These are phyloP conservation scores for Arbutus unedo DNA, from an alignment of 148 eudicot species.

Conservation along the genomic window DNA sequence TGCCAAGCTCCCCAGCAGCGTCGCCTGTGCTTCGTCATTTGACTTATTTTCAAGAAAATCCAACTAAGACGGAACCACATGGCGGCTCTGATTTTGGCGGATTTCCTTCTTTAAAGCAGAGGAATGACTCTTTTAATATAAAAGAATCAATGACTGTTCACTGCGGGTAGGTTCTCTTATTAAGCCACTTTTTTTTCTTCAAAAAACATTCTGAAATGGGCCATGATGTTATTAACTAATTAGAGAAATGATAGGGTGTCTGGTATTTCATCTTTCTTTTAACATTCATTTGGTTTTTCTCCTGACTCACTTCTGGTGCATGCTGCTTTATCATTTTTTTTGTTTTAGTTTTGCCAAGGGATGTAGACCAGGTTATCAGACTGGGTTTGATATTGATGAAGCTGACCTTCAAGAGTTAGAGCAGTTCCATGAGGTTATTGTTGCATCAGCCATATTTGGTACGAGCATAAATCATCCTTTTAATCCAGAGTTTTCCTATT, in stretches of 20 bases:
- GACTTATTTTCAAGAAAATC: constrained; percentile 61
- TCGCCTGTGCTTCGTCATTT: constrained; percentile 74
- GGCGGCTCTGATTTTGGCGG: constrained; percentile 94
- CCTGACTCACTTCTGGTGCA: constrained; percentile 2
- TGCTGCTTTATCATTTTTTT: neutral
- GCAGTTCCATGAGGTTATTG: constrained; percentile 68
- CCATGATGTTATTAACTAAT: neutral
- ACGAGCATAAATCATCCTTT: constrained; percentile 20
- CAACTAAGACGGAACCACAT: constrained; percentile 53
- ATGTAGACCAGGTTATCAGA: constrained; percentile 68
- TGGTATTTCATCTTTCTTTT: neutral
- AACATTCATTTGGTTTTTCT: neutral
- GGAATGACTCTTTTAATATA: constrained; percentile 65
- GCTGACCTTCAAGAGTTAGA: constrained; percentile 70
- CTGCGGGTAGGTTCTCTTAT: constrained; percentile 62
- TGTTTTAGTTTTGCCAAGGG: constrained; percentile 73
- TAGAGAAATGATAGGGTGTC: neutral
- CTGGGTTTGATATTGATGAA: constrained; percentile 85
- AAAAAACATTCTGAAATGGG: neutral
- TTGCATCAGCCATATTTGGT: constrained; percentile 98
- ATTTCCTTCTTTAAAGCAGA: constrained; percentile 72
- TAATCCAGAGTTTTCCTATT: constrained; percentile 5
- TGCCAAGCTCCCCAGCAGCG: constrained; percentile 69
- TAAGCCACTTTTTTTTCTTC: neutral
- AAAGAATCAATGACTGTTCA: constrained; percentile 90